phyloP scores from a whole-genome alignment of 1,284 basidiomycete species.

The Neolentinus lepideus region DNA sequence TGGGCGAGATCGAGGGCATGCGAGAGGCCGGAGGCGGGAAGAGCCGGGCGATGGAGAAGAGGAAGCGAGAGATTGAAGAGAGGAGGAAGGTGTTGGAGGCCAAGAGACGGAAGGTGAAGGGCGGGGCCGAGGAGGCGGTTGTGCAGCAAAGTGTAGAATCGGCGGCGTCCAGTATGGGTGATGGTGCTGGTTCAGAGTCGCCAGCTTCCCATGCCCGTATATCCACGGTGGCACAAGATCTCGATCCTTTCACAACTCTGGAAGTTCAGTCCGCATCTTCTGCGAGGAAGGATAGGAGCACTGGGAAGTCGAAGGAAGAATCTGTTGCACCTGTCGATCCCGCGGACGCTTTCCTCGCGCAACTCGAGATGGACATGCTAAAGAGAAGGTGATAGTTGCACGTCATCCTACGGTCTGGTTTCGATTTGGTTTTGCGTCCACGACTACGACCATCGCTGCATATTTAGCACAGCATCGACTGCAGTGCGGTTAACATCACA shows the following conservation, averaged over 20 bases:
- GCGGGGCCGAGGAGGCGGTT: conserved; percentile 8
- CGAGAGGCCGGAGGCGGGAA: conserved; percentile 26
- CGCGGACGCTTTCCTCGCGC: conserved; percentile 59
- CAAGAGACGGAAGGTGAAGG: conserved; percentile 63
- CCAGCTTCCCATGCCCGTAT: background rate
- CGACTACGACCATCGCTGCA: no score
- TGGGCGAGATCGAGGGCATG: conserved; percentile 67
- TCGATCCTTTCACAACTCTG: conserved; percentile 43
- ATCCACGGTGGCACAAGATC: background rate
- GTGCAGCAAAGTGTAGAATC: background rate
- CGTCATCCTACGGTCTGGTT: no score
- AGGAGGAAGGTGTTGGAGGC: conserved; percentile 70
- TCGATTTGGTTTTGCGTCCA: no score
- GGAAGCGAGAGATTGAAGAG: conserved; percentile 76
- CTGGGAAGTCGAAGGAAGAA: conserved; percentile 9
- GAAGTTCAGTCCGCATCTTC: conserved; percentile 26
- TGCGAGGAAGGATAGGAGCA: conserved; percentile 18
- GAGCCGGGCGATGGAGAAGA: conserved; percentile 69
- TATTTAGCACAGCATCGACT: no score
- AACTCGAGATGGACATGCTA: conserved; percentile 44
- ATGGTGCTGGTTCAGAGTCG: background rate
- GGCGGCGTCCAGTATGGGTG: background rate
- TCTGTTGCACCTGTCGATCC: conserved; percentile 18
- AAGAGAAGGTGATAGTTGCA: conserved; percentile 3
- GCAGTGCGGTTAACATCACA: no score